These are phyloP conservation scores for Xylaria curta DNA, from an alignment of 495 filamentous ascomycete genomes.

Conservation along the genomic window DNA sequence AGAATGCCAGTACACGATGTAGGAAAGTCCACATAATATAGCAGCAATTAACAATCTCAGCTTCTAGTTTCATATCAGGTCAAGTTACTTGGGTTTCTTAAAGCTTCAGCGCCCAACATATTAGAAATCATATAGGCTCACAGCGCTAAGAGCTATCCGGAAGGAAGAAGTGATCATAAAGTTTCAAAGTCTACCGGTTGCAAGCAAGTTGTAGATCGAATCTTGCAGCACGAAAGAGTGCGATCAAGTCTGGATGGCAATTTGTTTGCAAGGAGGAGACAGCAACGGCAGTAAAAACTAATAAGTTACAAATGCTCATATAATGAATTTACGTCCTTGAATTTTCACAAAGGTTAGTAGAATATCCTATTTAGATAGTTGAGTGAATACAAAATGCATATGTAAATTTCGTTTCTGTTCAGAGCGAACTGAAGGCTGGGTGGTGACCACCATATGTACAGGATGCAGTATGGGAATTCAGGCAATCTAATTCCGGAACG, in stretches of 20 bases:
- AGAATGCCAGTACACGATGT: neutral
- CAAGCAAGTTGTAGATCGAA: neutral
- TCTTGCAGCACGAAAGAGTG: neutral
- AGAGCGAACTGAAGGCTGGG: neutral
- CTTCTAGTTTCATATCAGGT: neutral
- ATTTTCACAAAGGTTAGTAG: neutral
- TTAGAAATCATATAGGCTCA: neutral
- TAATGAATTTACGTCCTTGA: neutral
- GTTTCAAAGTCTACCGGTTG: neutral
- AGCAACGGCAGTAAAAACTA: neutral
- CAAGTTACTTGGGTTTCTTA: neutral
- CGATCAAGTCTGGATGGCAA: neutral
- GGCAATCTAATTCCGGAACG: constrained; percentile 16
- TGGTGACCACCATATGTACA: neutral
- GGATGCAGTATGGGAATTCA: neutral
- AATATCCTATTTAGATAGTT: neutral
- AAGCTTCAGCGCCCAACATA: neutral
- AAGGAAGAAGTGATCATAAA: neutral
- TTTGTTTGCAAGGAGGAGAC: neutral
- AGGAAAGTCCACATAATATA: neutral
- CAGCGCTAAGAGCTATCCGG: neutral
- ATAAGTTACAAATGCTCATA: neutral
- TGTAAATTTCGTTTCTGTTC: neutral
- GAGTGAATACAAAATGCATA: neutral
- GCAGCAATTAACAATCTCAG: neutral